Evolutionary conservation across 164 flowering plant species (phyloP).

Genomic region (Cinnamomum micranthum): DNA sequence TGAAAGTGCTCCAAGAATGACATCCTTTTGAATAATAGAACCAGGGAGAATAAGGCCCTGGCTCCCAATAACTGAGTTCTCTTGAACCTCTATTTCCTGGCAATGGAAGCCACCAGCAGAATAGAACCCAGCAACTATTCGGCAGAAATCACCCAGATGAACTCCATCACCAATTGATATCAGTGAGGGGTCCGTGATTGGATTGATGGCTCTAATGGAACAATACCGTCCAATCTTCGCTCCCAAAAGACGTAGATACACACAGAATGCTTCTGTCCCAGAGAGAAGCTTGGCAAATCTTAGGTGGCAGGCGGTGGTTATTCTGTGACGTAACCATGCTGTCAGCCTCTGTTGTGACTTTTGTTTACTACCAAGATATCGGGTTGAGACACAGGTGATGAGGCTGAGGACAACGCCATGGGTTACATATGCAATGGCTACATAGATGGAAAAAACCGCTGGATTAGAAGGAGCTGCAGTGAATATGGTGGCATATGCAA

Average conservation of each 20-base stretch:
- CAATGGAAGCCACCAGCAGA: slow-evolving; percentile 30
- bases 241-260: slow-evolving; percentile 56
- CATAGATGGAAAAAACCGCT: slow-evolving; percentile 30
- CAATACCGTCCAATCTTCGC: slow-evolving; percentile 62
- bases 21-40: slow-evolving; percentile 46
- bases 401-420: slow-evolving; percentile 57
- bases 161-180: slow-evolving; percentile 55
- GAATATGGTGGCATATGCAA: slow-evolving; percentile 44
- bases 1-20: slow-evolving; percentile 74
- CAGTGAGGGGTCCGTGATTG: slow-evolving; percentile 48
- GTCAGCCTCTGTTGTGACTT: slow-evolving; percentile 25
- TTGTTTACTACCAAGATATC: slow-evolving; percentile 26
- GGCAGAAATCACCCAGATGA: slow-evolving; percentile 74
- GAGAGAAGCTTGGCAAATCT: slow-evolving; percentile 61
- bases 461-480: slow-evolving; percentile 26
- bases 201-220: slow-evolving; percentile 74
- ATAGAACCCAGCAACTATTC: slow-evolving; percentile 55
- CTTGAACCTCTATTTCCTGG: slow-evolving; percentile 42
- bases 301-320: slow-evolving; percentile 51
- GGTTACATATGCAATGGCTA: slow-evolving; percentile 40
- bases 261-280: slow-evolving; percentile 79
- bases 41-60: slow-evolving; percentile 70
- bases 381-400: slow-evolving; percentile 32
- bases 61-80: slow-evolving; percentile 64
- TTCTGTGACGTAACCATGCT: slow-evolving; percentile 49